phyloP scores from a whole-genome alignment of 176 grass and related monocot genomes.

The Areca catechu region DNA sequence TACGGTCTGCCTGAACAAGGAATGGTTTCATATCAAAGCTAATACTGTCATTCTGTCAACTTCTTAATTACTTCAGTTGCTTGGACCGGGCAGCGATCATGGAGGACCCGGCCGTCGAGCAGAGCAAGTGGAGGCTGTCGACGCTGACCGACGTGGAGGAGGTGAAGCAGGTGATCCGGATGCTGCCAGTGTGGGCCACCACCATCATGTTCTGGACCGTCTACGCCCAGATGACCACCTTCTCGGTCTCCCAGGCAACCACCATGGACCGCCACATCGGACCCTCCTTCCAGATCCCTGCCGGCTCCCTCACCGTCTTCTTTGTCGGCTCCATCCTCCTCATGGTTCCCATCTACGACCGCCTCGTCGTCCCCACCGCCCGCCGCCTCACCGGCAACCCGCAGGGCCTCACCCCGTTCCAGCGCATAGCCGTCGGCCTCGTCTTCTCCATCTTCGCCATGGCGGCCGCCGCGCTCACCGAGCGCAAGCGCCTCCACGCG shows the following conservation, averaged over 20 bases:
- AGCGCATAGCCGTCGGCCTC: constrained; percentile 69
- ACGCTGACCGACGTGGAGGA: no score
- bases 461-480: constrained; percentile 41
- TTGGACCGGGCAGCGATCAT: constrained; percentile 57
- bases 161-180: no score
- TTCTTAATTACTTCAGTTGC: constrained; percentile 28
- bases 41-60: no score
- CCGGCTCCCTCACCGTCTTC: constrained; percentile 82
- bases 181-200: background rate
- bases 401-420: constrained; percentile 69
- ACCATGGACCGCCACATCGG: constrained; percentile 71
- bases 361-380: constrained; percentile 35
- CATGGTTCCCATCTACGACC: constrained; percentile 80
- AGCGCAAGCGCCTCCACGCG: constrained; percentile 20
- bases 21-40: no score
- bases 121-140: no score
- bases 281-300: constrained; percentile 43
- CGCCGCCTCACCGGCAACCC: constrained; percentile 52
- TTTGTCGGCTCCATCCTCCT: constrained; percentile 74
- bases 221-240: constrained; percentile 89
- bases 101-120: background rate
- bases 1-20: no score
- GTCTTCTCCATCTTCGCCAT: constrained; percentile 64
- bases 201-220: constrained; percentile 64
- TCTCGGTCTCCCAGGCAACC: constrained; percentile 73